phyloP scores from a whole-genome alignment of 495 filamentous ascomycete species.

The Aspergillus mulundensis region DNA sequence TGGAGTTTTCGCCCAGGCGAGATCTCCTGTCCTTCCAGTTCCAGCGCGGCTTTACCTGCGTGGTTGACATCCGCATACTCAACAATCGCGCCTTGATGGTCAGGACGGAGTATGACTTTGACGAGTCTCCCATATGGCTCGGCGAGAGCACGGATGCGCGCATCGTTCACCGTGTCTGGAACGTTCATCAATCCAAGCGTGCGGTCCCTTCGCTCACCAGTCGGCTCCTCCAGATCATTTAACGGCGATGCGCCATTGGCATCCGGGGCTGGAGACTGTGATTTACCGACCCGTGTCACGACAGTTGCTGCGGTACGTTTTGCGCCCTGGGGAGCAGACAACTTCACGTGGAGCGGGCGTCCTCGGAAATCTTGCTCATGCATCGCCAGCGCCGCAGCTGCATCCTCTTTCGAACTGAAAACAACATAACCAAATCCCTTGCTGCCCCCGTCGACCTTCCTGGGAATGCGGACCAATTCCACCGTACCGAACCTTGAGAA shows the following conservation, averaged over 20 bases:
- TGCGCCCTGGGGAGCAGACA: slow-evolving; percentile 46
- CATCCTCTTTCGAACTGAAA: slow-evolving; percentile 70
- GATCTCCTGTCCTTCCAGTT: slow-evolving; percentile 69
- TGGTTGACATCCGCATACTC: slow-evolving; percentile 69
- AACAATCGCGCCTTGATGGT: slow-evolving; percentile 82
- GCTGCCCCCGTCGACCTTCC: slow-evolving; percentile 57
- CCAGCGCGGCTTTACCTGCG: slow-evolving; percentile 71
- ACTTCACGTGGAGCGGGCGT: slow-evolving; percentile 64
- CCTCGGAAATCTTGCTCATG: slow-evolving; percentile 67
- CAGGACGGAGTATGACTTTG: slow-evolving; percentile 58
- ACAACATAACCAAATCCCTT: slow-evolving; percentile 75
- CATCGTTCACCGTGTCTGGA: slow-evolving; percentile 63
- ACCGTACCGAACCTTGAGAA: slow-evolving; percentile 76
- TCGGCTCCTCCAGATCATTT: slow-evolving; percentile 23
- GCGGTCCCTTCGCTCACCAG: slow-evolving; percentile 44
- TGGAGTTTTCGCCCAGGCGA: slow-evolving; percentile 58
- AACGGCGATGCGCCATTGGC: slow-evolving; percentile 25
- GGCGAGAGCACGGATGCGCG: slow-evolving; percentile 55
- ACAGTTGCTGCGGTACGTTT: slow-evolving; percentile 46
- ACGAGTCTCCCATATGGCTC: slow-evolving; percentile 54
- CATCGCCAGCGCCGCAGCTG: slow-evolving; percentile 62
- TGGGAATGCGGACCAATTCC: slow-evolving; percentile 61
- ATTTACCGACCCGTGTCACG: slow-evolving; percentile 33
- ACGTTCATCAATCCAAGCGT: slow-evolving; percentile 57
- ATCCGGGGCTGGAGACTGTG: slow-evolving; percentile 36